These are phyloP conservation scores for Stagonosporopsis vannaccii DNA, from an alignment of 2,329 filamentous ascomycete species.

Conservation along the genomic window DNA sequence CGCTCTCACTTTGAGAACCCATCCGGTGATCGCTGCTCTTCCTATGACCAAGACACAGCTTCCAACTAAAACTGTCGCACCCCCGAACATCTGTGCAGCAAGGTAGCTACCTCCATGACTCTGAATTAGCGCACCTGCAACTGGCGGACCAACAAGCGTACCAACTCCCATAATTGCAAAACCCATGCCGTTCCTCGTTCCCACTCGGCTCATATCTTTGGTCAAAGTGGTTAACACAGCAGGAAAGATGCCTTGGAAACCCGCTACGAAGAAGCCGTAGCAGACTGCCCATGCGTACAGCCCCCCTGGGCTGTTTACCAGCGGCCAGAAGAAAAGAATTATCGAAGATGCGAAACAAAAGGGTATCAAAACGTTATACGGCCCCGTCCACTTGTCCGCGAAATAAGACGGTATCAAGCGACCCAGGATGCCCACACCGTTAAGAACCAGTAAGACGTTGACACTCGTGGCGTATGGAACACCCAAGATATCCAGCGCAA, in stretches of 20 bases:
- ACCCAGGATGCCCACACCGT: conserved; percentile 64
- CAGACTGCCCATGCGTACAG: conserved; percentile 55
- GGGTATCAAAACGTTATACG: conserved; percentile 64
- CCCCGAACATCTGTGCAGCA: conserved; percentile 54
- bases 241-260: conserved; percentile 56
- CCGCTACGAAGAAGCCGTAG: conserved; percentile 55
- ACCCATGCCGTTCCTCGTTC: conserved; percentile 58
- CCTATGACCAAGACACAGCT: conserved; percentile 39
- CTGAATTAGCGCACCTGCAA: conserved; percentile 57
- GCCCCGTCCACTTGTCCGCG: conserved; percentile 62
- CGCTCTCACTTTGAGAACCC: conserved; percentile 33
- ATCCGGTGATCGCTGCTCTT: conserved; percentile 42
- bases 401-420: conserved; percentile 62
- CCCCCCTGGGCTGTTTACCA: conserved; percentile 51
- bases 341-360: conserved; percentile 56
- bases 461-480: conserved; percentile 61
- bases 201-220: conserved; percentile 56
- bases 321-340: conserved; percentile 65
- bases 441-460: conserved; percentile 64
- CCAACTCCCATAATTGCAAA: conserved; percentile 56
- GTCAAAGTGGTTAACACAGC: conserved; percentile 54
- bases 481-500: conserved; percentile 52
- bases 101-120: conserved; percentile 52
- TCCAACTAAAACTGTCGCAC: conserved; percentile 39
- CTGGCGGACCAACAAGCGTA: conserved; percentile 55